Evolutionary conservation across 306 rosid genomes (phyloP), one percentile per base, ranked within the genome.

Genomic region (Hippophae gyantsensis): DNA sequence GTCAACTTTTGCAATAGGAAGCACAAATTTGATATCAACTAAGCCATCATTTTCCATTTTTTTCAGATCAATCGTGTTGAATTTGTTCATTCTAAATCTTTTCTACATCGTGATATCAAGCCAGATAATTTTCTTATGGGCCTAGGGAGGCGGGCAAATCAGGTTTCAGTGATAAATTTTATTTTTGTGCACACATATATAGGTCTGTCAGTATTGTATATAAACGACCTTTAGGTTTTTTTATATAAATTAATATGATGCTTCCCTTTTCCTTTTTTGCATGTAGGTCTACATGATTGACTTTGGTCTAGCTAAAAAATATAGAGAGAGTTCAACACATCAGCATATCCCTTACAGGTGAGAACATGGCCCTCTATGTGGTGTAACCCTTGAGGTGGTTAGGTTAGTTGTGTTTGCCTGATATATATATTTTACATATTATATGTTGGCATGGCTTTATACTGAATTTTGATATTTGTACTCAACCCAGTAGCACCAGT

Each of bases 261-360:
- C 23, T 18, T 18, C 23, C 23, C 23, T 18, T 18, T 18, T 18
- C 23, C 23, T 52, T 52, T 13, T 18, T 52, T 52, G 18, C 52
- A 14, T 63, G 70, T 61, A 85, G 94, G 94, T 85, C 57, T 85
- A 85, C 52, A 57, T 85, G 46, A 89, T 85, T 79, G 96, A 89
- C 69, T 89, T 89, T 70, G 96, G 96, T 71, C 80, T 89, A 79
- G 96, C 96, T 62, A 89, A 89, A 88, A 85, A 89, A 78, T 89
- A 85, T 55, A 73, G 94, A 74, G 96, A 89, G 59, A 85, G 84
- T 74, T 66, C 96, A 65, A 81, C 88, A 48, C 96, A 86, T 69
- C 96, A 83, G 72, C 98, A 92, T 76, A 92, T 92, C 71, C 98
- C 98, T 59, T 87, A 92, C 78, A 92, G 98, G 98, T 92, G 67